Evolutionary conservation across 257 asterid species (phyloP).

Genomic region (Jacaranda mimosifolia): DNA sequence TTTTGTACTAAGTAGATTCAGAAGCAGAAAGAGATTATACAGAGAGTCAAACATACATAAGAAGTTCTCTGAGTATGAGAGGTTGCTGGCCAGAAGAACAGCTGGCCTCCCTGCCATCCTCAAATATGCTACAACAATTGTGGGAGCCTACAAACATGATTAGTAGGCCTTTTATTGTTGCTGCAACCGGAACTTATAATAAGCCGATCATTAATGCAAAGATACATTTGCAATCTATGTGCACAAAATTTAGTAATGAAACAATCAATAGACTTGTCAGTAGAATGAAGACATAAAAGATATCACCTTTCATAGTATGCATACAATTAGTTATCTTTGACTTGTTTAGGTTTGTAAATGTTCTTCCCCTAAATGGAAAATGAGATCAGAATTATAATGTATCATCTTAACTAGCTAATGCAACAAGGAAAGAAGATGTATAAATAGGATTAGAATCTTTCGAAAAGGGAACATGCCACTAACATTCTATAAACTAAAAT

Average conservation of each 20-base stretch:
- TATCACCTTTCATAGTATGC: constrained; percentile 89
- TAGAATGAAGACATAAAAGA: constrained; percentile 19
- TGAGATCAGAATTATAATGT: constrained; percentile 16
- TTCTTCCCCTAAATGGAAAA: constrained; percentile 74
- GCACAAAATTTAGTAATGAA: background rate
- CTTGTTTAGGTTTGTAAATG: constrained; percentile 85
- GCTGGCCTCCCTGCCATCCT: constrained; percentile 99
- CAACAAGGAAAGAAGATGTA: background rate
- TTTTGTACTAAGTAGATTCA: background rate
- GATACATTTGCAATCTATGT: background rate
- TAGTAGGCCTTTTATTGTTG: constrained; percentile 19
- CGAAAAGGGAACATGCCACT: background rate
- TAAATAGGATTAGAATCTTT: constrained; percentile 1
- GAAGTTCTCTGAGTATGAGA: constrained; percentile 96
- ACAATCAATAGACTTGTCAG: constrained; percentile 3
- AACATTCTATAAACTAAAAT: too few relatives aligned
- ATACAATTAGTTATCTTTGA: constrained; percentile 91
- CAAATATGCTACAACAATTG: constrained; percentile 95
- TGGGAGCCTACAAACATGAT: constrained; percentile 77
- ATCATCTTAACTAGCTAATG: background rate
- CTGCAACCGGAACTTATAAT: constrained; percentile 22
- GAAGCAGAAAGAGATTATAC: constrained; percentile 57
- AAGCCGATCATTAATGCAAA: background rate
- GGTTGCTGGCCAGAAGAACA: constrained; percentile 89
- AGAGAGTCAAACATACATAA: constrained; percentile 96